A percentile compares a stretch with the other conserved stretches of the same genome.
Evolutionary conservation across 2,329 filamentous ascomycete species (phyloP).

Genomic region (Aplosporella prunicola): DNA sequence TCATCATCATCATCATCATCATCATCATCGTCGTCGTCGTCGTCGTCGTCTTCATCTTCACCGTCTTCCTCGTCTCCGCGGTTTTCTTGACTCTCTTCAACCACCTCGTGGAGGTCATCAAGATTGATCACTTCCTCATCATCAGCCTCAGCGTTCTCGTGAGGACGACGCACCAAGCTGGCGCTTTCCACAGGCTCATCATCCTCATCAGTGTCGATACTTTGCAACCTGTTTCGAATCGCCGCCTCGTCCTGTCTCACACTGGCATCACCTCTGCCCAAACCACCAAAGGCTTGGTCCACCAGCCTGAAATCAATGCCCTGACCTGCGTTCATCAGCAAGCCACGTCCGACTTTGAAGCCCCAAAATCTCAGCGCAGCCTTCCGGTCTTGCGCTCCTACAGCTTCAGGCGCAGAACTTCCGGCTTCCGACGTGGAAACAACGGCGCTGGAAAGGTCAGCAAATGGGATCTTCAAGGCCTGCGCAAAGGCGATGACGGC

Average conservation of each 20-base stretch:
- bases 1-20: conserved; percentile 24
- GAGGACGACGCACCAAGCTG: not conserved
- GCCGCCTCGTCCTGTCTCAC: conserved; percentile 34
- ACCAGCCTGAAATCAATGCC: conserved; percentile 48
- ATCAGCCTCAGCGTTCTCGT: conserved; percentile 8
- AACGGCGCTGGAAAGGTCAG: conserved; percentile 37
- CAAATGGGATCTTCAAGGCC: conserved; percentile 44
- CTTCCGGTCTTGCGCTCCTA: conserved; percentile 34
- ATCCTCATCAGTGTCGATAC: conserved; percentile 39
- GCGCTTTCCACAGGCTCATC: conserved; percentile 28
- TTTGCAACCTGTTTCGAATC: conserved; percentile 31
- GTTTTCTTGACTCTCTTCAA: conserved; percentile 12
- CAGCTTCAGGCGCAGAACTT: conserved; percentile 12
- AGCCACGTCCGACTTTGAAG: conserved; percentile 47
- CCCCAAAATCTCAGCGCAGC: conserved; percentile 48
- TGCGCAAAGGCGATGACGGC: conserved; percentile 49
- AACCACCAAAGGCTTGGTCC: conserved; percentile 52
- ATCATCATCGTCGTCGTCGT: conserved; percentile 20
- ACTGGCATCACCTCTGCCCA: conserved; percentile 35
- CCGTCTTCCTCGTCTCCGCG: conserved; percentile 28
- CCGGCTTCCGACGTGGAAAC: conserved; percentile 17
- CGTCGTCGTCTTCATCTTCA: conserved; percentile 20
- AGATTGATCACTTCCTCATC: conserved; percentile 6
- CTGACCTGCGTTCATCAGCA: conserved; percentile 49
- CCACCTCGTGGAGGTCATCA: conserved; percentile 16